These are phyloP conservation scores for Tricholomella constricta DNA, from an alignment of 768 basidiomycete species.

Conservation along the genomic window DNA sequence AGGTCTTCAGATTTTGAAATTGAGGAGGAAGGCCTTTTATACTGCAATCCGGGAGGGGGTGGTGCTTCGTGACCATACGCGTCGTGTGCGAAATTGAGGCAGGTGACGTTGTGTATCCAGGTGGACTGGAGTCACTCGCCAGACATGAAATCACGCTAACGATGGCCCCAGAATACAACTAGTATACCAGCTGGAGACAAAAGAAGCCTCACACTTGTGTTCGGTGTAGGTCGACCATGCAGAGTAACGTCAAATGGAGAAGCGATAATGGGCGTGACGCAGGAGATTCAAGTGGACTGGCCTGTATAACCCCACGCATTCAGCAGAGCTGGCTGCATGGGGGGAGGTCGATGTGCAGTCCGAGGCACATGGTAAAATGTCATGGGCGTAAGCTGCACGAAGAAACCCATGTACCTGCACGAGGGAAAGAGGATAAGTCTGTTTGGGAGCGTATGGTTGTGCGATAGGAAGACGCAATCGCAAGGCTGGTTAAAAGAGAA, in stretches of 20 bases:
- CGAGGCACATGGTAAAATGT: slow-evolving; percentile 8
- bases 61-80: not conserved
- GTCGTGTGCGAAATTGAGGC: not conserved
- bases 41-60: not conserved
- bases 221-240: not conserved
- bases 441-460: no score
- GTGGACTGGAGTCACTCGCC: not conserved
- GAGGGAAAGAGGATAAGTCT: not conserved
- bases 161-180: not conserved
- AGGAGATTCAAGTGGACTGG: not conserved
- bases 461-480: no score
- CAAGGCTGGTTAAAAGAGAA: no score
- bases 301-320: not conserved
- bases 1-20: not conserved
- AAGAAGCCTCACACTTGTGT: not conserved
- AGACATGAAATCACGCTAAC: not conserved
- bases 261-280: no score
- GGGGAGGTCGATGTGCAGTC: not conserved
- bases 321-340: not conserved
- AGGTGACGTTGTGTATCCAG: slow-evolving; percentile 9
- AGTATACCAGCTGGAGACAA: not conserved
- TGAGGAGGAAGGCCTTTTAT: slow-evolving; percentile 6
- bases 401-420: not conserved
- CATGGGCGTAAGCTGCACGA: slow-evolving; percentile 5
- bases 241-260: not conserved